A percentile compares a stretch with the other conserved stretches of the same genome.
phyloP scores from a whole-genome alignment of 2,329 filamentous ascomycete genomes.

The Pyrenophora seminiperda region DNA sequence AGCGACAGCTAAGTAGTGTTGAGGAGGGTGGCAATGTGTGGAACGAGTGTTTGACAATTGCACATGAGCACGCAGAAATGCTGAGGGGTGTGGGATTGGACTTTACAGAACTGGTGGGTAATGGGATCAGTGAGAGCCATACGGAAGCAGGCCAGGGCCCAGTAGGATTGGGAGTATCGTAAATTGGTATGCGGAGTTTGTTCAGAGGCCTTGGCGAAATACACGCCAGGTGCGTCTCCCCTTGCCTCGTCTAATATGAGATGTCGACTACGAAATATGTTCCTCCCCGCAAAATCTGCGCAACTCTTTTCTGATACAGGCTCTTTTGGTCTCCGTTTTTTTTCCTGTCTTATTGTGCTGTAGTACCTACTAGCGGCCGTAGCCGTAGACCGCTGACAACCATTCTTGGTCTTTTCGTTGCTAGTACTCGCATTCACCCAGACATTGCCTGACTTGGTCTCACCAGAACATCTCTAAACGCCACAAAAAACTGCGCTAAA shows the following conservation, averaged over 20 bases:
- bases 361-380: neutral
- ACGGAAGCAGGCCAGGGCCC: slow-evolving; percentile 1
- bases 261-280: too few species aligned
- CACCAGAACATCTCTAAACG: neutral
- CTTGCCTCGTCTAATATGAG: neutral
- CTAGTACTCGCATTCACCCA: slow-evolving; percentile 14
- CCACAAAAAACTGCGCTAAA: slow-evolving; percentile 2
- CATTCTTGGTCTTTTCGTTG: neutral
- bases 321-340: too few species aligned
- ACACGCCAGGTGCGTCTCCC: neutral
- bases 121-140: slow-evolving; percentile 21
- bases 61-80: slow-evolving; percentile 78
- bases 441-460: slow-evolving; percentile 9
- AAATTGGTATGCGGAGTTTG: too few species aligned
- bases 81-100: slow-evolving; percentile 86
- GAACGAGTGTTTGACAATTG: slow-evolving; percentile 80
- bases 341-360: neutral
- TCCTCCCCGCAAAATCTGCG: too few species aligned
- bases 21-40: slow-evolving; percentile 76
- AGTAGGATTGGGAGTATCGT: slow-evolving; percentile 39
- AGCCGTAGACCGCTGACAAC: neutral
- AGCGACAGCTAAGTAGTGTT: slow-evolving; percentile 84
- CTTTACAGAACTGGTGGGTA: slow-evolving; percentile 79
- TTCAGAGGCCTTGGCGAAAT: neutral
- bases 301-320: too few species aligned